Evolutionary conservation across 2,329 filamentous ascomycete species (phyloP), one percentile per base, ranked within the genome.

Genomic region (Exophiala sideris): DNA sequence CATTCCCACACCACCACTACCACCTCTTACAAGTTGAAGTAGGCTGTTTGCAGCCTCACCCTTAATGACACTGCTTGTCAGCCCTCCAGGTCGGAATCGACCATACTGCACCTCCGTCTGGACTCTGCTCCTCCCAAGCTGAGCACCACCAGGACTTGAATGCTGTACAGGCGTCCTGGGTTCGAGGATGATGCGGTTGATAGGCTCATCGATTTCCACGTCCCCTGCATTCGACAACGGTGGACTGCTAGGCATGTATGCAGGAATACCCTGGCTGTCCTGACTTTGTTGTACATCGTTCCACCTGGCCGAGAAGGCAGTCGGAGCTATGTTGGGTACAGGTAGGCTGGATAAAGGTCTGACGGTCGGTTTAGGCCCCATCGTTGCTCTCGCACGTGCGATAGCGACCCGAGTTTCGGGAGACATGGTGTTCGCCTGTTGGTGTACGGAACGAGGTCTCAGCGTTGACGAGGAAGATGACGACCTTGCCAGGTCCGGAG

Each of bases 51-150:
- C 63, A 39, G 63, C 63, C 36, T 65, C 60, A 9, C 60, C 59
- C 45, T 60, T 63, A 41, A 64, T 55, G n/a, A 64, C 62, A 56
- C 59, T 63, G 45, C 59, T 62, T 24, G 59, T 60, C 38, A 59
- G 48, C 29, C 52, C 50, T 20, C 45, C 48, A n/a, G 32, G 39
- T 10, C 49, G 57, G 9, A 51, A 47, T 8, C 18, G 39, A 14
- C 32, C 36, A 6, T 49, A 16, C 18, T 51, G 50, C 5, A 34
- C n/a, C 10, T 48, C 46, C 11, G 16, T n/a, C 7, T 44, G 32
- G 16, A n/a, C 21, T 5, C 11, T 10, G 32, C 38, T 47, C 20
- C 11, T 24, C 14, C 18, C 48, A 24, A 18, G 35, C 16, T 45
- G 41, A 44, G 48, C 45, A 8, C 38, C 18, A 10, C 44, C 40